Evolutionary conservation across 345 rosid species (phyloP), one percentile per base, ranked within the genome.

Genomic region (Hibiscus trionum): DNA sequence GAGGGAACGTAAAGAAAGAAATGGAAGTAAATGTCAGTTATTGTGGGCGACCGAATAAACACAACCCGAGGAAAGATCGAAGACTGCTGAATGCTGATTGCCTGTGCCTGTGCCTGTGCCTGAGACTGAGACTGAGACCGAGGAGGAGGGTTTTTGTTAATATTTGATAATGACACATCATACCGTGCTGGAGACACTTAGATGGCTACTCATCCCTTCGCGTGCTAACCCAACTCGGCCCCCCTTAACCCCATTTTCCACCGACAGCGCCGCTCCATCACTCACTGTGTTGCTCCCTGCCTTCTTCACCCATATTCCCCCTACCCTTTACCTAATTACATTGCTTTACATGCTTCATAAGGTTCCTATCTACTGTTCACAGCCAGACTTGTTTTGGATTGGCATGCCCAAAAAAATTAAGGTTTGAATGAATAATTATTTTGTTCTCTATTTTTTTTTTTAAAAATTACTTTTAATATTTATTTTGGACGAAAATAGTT

Each of bases 31-130:
- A 68, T 75, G 82, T 75, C 76, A 79, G 82, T 26, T 33, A 68
- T 72, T 21, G 72, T 68, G 76, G 71, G 77, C 77, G 79, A 79
- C 82, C 77, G 72, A 75, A 79, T 72, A 63, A 62, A 17, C 66
- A 65, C 11, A 47, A 53, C 37, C 37, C 37, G 37, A 35, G 37
- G 37, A 35, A 35, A 35, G 37, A 19, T n/a, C 7, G 64, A 60
- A 33, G 16, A 6, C 2, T 39, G 44, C 10, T 7, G 44, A 39
- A 1, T 39, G 44, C 44, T 7, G 44, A 39, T 7, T 39, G 44
- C 44, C 42, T 6, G 42, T 6, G 58, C 12, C 9, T 27, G 15
- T 27, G 31, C 3, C 31, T 27, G 31, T 0, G 31, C 1, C 29
- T 27, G 29, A 7, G 44, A 10, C 44, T 6, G 44, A 0, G 58